phyloP scores from a whole-genome alignment of 1,139 yeast genomes.

The Zygosaccharomyces pseudobailii region DNA sequence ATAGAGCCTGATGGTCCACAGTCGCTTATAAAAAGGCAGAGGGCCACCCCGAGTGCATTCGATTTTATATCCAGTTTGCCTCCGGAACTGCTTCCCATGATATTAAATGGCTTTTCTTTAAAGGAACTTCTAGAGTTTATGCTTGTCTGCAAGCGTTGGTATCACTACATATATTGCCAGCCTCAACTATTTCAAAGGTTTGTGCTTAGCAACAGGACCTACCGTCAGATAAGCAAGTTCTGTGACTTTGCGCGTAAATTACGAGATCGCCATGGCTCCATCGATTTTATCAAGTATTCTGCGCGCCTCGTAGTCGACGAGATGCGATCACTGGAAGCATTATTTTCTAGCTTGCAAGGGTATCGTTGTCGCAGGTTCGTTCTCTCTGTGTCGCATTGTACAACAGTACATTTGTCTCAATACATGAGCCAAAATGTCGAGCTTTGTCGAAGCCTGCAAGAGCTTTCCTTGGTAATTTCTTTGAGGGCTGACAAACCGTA shows the following conservation, averaged over 20 bases:
- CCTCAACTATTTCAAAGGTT: constrained; percentile 21
- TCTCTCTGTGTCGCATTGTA: constrained; percentile 20
- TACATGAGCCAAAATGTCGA: constrained; percentile 8
- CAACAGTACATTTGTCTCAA: constrained; percentile 18
- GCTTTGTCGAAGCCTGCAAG: constrained; percentile 10
- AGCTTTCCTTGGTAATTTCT: constrained; percentile 21
- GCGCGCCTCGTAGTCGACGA: constrained; percentile 24
- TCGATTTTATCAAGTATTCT: constrained; percentile 18
- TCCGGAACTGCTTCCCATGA: constrained; percentile 20
- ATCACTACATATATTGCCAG: constrained; percentile 13
- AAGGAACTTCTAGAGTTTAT: constrained; percentile 19
- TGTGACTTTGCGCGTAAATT: constrained; percentile 1
- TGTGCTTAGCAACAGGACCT: constrained; percentile 14
- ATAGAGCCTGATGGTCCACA: no score
- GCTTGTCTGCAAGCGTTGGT: constrained; percentile 24
- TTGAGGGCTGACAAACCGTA: constrained; percentile 21
- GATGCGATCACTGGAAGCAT: constrained; percentile 14
- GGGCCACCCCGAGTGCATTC: not conserved
- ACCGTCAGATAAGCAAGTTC: constrained; percentile 15
- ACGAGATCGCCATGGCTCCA: not conserved
- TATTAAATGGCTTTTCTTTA: constrained; percentile 19
- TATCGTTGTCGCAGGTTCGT: constrained; percentile 13
- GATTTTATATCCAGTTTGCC: constrained; percentile 27
- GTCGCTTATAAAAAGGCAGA: no score
- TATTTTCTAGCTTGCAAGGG: constrained; percentile 14